Percentiles rank a stretch among this genome's conserved stretches.
phyloP scores from a whole-genome alignment of 805 yeast genomes.

The Yarrowia sp. region DNA sequence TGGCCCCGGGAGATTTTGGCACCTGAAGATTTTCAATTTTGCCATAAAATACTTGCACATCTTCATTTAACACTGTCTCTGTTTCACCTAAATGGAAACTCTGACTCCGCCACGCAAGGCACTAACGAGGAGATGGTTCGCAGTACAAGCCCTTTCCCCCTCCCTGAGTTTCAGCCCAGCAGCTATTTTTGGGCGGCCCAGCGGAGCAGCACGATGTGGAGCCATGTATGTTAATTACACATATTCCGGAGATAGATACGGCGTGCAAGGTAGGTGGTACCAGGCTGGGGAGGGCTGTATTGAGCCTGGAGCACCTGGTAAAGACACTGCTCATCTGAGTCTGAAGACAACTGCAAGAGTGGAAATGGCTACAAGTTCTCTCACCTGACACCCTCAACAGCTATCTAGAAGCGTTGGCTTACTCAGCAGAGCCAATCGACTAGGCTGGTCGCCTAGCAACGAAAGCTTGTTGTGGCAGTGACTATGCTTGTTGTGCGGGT shows the following conservation, averaged over 20 bases:
- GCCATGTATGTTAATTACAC: slow-evolving; percentile 4
- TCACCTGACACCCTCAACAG: too few relatives aligned
- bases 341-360: too few relatives aligned
- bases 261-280: too few relatives aligned
- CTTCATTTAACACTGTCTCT: not conserved
- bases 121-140: slow-evolving; percentile 12
- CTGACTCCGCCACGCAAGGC: slow-evolving; percentile 7
- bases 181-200: slow-evolving; percentile 1
- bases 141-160: slow-evolving; percentile 10
- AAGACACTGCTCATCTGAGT: not conserved
- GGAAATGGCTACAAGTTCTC: too few relatives aligned
- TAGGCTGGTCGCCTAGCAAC: slow-evolving; percentile 6
- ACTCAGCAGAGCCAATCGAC: too few relatives aligned
- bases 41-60: too few relatives aligned
- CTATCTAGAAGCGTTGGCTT: too few relatives aligned
- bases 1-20: too few relatives aligned
- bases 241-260: slow-evolving; percentile 21
- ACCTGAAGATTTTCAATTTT: too few relatives aligned
- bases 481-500: not conserved
- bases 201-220: slow-evolving; percentile 7
- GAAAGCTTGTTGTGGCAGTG: not conserved
- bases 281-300: too few relatives aligned
- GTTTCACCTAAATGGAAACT: not conserved
- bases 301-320: too few relatives aligned
- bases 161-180: not conserved